Conservation (phyloP, 306 rosid species). For the Prunus armeniaca region DNA sequence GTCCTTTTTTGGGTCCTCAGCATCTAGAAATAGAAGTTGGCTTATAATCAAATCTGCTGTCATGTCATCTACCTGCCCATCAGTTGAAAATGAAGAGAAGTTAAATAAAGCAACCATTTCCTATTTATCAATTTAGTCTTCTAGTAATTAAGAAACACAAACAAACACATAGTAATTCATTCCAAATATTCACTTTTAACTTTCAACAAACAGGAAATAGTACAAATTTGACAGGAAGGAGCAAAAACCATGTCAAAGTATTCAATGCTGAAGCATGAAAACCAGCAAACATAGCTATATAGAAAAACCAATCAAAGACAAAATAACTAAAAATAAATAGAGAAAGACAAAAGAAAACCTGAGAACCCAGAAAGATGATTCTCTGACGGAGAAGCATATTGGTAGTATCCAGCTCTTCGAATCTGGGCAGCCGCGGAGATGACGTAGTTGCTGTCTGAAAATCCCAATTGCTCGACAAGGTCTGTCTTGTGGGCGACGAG, state of each 20-base stretch:
- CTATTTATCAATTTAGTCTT: neutral
- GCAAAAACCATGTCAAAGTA: constrained; percentile 3
- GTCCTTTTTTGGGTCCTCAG: constrained; percentile 78
- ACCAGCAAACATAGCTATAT: neutral
- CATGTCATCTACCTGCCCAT: constrained; percentile 78
- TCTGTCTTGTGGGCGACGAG: constrained; percentile 32
- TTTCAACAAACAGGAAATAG: neutral
- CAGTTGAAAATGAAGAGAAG: neutral
- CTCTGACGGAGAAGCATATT: constrained; percentile 94
- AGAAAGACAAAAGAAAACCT: constrained; percentile 32
- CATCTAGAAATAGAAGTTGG: constrained; percentile 89
- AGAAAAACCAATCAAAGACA: neutral
- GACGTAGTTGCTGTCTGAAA: constrained; percentile 31
- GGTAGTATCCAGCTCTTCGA: constrained; percentile 86
- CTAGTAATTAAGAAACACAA: neutral
- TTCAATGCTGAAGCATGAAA: neutral
- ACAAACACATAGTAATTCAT: neutral
- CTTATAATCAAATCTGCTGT: constrained; percentile 87
- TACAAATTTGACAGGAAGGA: neutral
- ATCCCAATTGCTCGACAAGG: constrained; percentile 72
- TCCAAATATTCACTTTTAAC: neutral
- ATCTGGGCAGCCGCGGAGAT: constrained; percentile 55
- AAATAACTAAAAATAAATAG: neutral
- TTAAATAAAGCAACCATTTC: neutral
- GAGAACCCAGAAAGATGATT: constrained; percentile 90